Base-by-base conservation (phyloP, 441 rosid species). In the Gossypium schwendimanii region DNA sequence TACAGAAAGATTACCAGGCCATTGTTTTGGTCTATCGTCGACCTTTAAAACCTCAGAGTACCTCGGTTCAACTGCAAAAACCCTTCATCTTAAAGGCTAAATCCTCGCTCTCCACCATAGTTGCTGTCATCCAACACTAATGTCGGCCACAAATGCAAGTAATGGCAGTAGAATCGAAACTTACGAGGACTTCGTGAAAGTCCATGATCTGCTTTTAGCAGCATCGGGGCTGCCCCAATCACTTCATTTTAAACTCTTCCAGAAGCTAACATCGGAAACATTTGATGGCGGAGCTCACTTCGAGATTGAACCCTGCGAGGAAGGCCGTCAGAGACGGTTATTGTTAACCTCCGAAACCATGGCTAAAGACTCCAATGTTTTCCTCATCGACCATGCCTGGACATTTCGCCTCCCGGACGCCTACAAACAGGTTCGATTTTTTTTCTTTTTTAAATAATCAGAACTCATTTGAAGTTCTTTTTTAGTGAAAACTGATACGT, bases 381-480 rank as follows among this genome's bases (percentile, higher is more conserved):
- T 92, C 75, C 97, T 94, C 47, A 57, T 92, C 47, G 98, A 94
- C 81, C 97, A 94, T 67, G 98, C 98, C 73, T 94, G 99, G 98
- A 89, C 97, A 33, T 94, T 94, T 72, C 94, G 97, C 14, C 96
- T 89, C 71, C 75, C 90, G 20, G 97, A 90, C 77, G 95, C 97
- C 49, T 52, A 17, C 28, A 53, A 85, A 55, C 97, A 87, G 91
- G 97, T 59, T 14, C 63, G 9, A 2, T 6, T 52, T 50, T 15
- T 53, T 17, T 6, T 88, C 14, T 12, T 7, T 7, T 7, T 6
- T 2, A 18, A 55, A 69, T 36, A n/a, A 12, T 12, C 11, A 12
- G 39, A 59, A 17, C 54, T 50, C 50, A 1, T 21, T 20, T 69
- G 15, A 12, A 45, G 62, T 58, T 70, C 33, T 59, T n/a, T 21